Evolutionary conservation across 495 filamentous ascomycete genomes (phyloP), one percentile per base, ranked within the genome.

Genomic region (Podospora pseudopauciseta): DNA sequence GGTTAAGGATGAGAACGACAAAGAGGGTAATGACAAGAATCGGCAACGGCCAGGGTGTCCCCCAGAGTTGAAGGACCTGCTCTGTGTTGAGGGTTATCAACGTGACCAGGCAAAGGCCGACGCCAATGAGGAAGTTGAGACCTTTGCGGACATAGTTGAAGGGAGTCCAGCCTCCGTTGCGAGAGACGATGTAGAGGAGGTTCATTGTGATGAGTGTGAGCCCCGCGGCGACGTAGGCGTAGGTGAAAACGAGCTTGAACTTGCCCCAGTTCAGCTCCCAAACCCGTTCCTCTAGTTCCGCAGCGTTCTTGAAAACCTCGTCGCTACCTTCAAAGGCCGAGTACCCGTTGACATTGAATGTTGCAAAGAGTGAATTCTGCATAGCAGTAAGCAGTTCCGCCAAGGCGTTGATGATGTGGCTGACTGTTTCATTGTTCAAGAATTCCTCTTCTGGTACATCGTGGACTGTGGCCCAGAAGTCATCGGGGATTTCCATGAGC

Each of bases 211-310:
- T 75, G 4, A 86, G 68, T 3, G 79, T 76, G 28, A 79, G 32
- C 13, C 83, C 83, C 26, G 80, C 80, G n/a, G 79, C 71, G 27
- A 81, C 67, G 67, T 81, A 84, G 28, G 81, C 78, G 65, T 83
- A 84, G 1, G 73, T 70, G 67, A 81, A 81, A 73, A 78, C 67
- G 7, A 72, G 63, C 28, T 68, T 74, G 82, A 74, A 92, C 83
- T 9, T 91, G 2, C 39, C 32, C 61, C 28, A 66, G 39, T 69
- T 73, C 26, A 59, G 23, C 2, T 60, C n/a, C 23, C 20, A 15
- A 1, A 66, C 67, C 26, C 34, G 56, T 23, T 39, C 27, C 23
- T 74, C 67, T 19, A 73, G 28, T 57, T 67, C 68, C 1, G 53
- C 44, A 4, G 62, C 57, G 16, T 66, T 55, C 0, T 11, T 49